Conservation (phyloP, 495 filamentous ascomycete genomes). For the Immersiella caudata region DNA sequence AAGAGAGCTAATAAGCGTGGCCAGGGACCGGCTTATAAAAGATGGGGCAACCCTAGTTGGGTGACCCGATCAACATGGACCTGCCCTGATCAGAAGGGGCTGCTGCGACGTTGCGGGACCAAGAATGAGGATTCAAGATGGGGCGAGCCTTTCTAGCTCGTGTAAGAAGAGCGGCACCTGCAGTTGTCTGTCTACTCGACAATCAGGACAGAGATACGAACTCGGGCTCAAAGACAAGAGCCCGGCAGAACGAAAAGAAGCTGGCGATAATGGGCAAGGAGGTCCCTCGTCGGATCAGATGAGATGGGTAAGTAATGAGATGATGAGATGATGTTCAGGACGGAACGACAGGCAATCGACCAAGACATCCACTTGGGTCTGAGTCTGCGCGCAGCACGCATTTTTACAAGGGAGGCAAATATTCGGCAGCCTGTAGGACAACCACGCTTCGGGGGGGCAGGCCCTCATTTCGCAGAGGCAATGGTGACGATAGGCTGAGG, state of each 20-base stretch:
- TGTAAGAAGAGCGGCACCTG: not conserved
- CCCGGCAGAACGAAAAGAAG: not conserved
- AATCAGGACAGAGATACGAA: not conserved
- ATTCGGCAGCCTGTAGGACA: not conserved
- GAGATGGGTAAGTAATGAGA: not conserved
- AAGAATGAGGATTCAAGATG: constrained; percentile 10
- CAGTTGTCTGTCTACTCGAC: not conserved
- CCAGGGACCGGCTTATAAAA: constrained; percentile 26
- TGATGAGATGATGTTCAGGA: not conserved
- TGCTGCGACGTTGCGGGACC: constrained; percentile 4
- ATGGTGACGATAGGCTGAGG: constrained; percentile 3
- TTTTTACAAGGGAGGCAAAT: constrained; percentile 1
- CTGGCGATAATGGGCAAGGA: not conserved
- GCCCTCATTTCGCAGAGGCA: constrained; percentile 3
- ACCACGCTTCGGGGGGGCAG: not conserved
- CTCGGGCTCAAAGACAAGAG: not conserved
- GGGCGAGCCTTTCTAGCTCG: not conserved
- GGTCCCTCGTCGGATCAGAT: not conserved
- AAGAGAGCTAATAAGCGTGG: constrained; percentile 28
- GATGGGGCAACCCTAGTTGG: constrained; percentile 26
- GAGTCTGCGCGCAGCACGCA: not conserved
- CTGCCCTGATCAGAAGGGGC: constrained; percentile 14
- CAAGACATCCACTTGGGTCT: not conserved
- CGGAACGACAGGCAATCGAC: not conserved
- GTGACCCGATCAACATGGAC: constrained; percentile 25